Base-by-base conservation (phyloP, 176 grass and related monocot species). In the Leersia perrieri region DNA sequence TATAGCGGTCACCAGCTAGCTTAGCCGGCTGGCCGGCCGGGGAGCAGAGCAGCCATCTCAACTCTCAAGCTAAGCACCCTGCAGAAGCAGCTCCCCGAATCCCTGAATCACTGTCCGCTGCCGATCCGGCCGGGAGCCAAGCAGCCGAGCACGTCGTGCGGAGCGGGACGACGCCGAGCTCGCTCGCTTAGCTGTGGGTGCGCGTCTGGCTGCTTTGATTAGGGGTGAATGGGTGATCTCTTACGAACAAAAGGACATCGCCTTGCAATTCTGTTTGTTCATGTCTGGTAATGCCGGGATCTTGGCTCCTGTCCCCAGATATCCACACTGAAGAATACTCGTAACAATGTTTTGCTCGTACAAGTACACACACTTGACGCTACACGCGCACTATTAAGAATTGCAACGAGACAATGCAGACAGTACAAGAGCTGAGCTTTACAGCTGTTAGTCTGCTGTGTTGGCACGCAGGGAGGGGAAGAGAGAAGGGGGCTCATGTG, bases 391-490 rank as follows among this genome's bases (percentile, higher is more conserved):
- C 25, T 22, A 68, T 25, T 26, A 62, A 60, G 35, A 63, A 63
- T 25, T 31, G 66, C 45, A 23, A 40, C 33, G 11, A 41, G 49
- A 70, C 66, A 34, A 40, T 58, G 39, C 34, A 7, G 35, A 13
- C 5, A 36, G 18, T 16, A 4, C 0, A 5, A 5, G 36, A 9
- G 53, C 15, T 4, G n/a, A 9, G 16, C 62, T 87, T 82, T 87
- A 75, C 74, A 88, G 79, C 72, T 87, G 38, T 47, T 70, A 4
- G 22, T 42, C 39, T 30, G 74, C 30, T 36, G 22, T 51, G 47
- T 18, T 51, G 36, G 14, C 47, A 27, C 4, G 70, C 1, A 23
- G 51, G 49, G 13, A 45, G 42, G 42, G 3, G 35, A 38, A n/a
- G n/a, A n/a, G n/a, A n/a, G 39, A 41, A 0, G 45, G 20, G 51